phyloP scores from a whole-genome alignment of 176 grass and related monocot species.

The Canna indica region DNA sequence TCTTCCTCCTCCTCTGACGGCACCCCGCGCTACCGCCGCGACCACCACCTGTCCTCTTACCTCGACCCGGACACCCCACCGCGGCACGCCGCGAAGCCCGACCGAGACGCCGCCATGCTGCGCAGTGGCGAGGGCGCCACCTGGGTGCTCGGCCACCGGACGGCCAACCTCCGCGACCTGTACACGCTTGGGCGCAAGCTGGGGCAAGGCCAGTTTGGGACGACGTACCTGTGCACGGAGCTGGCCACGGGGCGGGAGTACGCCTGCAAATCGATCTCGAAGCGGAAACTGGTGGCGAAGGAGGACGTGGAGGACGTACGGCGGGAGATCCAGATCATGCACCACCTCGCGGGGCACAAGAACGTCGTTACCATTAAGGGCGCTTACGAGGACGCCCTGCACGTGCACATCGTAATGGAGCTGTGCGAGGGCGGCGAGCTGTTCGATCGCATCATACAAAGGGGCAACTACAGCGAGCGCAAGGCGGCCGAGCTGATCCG shows the following conservation, averaged over 20 bases:
- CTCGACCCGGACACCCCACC: no score
- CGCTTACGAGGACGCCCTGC: neutral
- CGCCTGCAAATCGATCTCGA: neutral
- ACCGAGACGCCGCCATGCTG: conserved; percentile 30
- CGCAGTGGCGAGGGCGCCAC: conserved; percentile 30
- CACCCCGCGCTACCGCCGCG: neutral
- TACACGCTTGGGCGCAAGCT: neutral
- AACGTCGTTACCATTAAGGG: neutral
- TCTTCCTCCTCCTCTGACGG: neutral
- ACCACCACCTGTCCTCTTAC: neutral
- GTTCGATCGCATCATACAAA: neutral
- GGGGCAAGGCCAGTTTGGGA: conserved; percentile 5
- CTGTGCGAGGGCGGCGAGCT: neutral
- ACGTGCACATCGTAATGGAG: conserved; percentile 1
- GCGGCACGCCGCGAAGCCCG: conserved; percentile 9
- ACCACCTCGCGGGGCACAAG: neutral
- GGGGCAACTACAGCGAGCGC: neutral
- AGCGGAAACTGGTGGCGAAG: neutral
- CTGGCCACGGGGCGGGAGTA: neutral
- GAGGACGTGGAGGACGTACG: neutral
- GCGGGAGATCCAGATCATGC: conserved; percentile 1
- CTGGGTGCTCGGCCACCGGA: conserved; percentile 38
- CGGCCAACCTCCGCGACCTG: neutral
- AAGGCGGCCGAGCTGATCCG: neutral
- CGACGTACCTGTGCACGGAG: conserved; percentile 2